These are phyloP conservation scores for Insectozyma bohioensis DNA, from an alignment of 1,139 yeast genomes.

Conservation along the genomic window DNA sequence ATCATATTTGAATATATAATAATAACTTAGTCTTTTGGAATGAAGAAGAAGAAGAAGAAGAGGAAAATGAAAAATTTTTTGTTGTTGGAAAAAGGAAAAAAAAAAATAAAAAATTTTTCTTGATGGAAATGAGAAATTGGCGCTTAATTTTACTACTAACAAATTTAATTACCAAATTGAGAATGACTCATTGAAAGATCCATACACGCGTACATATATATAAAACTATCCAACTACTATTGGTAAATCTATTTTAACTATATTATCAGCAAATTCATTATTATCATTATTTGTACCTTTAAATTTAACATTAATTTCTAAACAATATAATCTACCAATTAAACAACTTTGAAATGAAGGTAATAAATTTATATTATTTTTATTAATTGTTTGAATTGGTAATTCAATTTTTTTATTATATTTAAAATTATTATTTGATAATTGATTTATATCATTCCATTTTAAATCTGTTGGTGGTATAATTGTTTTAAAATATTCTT, in stretches of 20 bases:
- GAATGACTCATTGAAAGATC: conserved; percentile 27
- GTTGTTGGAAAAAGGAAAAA: conserved; percentile 17
- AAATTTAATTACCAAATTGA: conserved; percentile 33
- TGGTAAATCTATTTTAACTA: conserved; percentile 41
- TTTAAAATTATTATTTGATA: conserved; percentile 17
- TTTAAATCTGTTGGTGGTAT: conserved; percentile 10
- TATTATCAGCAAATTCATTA: conserved; percentile 35
- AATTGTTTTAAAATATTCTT: conserved; percentile 33
- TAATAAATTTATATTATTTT: conserved; percentile 38
- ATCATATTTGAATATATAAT: conserved; percentile 3
- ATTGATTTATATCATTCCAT: conserved; percentile 23
- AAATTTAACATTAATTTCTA: conserved; percentile 39
- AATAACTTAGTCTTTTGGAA: not conserved
- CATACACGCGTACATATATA: not conserved
- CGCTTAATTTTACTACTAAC: no score
- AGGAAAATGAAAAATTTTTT: conserved; percentile 8
- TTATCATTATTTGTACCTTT: conserved; percentile 40
- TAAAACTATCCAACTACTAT: conserved; percentile 35
- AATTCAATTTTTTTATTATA: conserved; percentile 32
- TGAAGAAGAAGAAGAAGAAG: conserved; percentile 3
- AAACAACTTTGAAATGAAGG: conserved; percentile 48
- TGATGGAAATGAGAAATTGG: not conserved
- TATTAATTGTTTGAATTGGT: conserved; percentile 35
- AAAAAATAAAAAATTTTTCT: conserved; percentile 16
- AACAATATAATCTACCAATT: conserved; percentile 42